Base-by-base conservation (phyloP, 2,329 filamentous ascomycete species). In the Podosphaera fusca region DNA sequence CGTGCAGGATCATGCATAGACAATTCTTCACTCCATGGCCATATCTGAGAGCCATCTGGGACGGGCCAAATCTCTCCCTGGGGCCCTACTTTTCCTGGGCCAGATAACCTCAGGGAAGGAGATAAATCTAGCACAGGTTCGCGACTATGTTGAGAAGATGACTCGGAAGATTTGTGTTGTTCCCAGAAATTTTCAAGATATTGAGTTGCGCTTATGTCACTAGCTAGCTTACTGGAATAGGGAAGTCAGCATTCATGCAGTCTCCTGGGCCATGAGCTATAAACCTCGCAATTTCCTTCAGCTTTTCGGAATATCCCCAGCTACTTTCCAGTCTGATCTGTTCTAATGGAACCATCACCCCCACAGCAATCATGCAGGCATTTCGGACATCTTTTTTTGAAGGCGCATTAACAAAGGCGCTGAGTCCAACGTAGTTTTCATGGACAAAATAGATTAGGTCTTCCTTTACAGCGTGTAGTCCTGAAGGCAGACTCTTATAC, bases 391-490 rank as follows among this genome's bases (percentile, higher is more conserved):
- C 80, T 63, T 87, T 85, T 12, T 84, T 81, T 54, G 87, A 88
- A 2, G 85, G 83, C 61, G 78, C 79, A 68, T 94, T 94, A 67
- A 92, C 75, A 68, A 95, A 98, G 34, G 89, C 88, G 71, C 88
- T 95, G 63, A 96, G 75, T 34, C 92, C 92, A 4, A 88, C 89
- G 71, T 88, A 83, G 53, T 79, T 73, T 59, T 80, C 82, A 66
- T 96, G 88, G 49, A 94, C 82, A 69, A 96, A 98, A 73, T 96
- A 98, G 65, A 88, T 86, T 55, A 96, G 74, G 69, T 98, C 92
- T 62, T 89, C 81, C 36, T 82, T 75, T 29, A 96, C 87, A 58
- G 87, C 85, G 70, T 98, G 92, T 55, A 95, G 71, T 31, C 92
- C 92, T 0, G 90, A 96, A 2, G 92, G 92, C 52, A 98, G 76